Evolutionary conservation across 179 eudicot species (phyloP).

Genomic region (Amaranthus tricolor): DNA sequence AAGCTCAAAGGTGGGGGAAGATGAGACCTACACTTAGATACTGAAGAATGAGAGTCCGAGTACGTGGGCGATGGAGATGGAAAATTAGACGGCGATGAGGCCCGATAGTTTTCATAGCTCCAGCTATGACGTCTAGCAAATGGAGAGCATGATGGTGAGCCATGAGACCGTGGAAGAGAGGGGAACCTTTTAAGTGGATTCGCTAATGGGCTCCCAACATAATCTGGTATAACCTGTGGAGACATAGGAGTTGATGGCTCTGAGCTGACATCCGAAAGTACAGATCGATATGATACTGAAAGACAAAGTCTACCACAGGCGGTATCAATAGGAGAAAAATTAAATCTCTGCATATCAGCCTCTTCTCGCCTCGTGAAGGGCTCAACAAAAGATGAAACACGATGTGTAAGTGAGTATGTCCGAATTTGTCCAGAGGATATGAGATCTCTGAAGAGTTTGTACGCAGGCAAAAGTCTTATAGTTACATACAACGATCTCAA

Average conservation of each 20-base stretch:
- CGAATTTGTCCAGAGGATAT: slow-evolving; percentile 62
- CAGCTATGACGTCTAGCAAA: slow-evolving; percentile 85
- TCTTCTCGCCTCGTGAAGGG: slow-evolving; percentile 81
- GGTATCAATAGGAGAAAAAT: slow-evolving; percentile 74
- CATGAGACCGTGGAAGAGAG: slow-evolving; percentile 47
- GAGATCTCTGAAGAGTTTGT: slow-evolving; percentile 77
- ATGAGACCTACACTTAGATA: slow-evolving; percentile 38
- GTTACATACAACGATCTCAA: slow-evolving; percentile 72
- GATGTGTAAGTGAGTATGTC: slow-evolving; percentile 63
- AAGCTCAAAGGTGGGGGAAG: slow-evolving; percentile 60
- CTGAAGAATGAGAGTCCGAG: slow-evolving; percentile 59
- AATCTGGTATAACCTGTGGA: slow-evolving; percentile 77
- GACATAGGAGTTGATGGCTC: slow-evolving; percentile 76
- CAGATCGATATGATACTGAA: slow-evolving; percentile 57
- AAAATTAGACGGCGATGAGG: slow-evolving; percentile 50
- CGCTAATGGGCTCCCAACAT: slow-evolving; percentile 88
- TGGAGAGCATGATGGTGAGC: slow-evolving; percentile 56
- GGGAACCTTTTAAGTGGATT: slow-evolving; percentile 79
- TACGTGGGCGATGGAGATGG: slow-evolving; percentile 81
- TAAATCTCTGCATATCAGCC: slow-evolving; percentile 70
- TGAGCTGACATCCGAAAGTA: slow-evolving; percentile 47
- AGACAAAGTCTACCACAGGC: slow-evolving; percentile 79
- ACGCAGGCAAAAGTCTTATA: slow-evolving; percentile 83
- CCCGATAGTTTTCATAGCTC: slow-evolving; percentile 62
- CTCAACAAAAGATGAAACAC: slow-evolving; percentile 69